Evolutionary conservation across 306 rosid species (phyloP).

Genomic region (Adenanthera pavonina): DNA sequence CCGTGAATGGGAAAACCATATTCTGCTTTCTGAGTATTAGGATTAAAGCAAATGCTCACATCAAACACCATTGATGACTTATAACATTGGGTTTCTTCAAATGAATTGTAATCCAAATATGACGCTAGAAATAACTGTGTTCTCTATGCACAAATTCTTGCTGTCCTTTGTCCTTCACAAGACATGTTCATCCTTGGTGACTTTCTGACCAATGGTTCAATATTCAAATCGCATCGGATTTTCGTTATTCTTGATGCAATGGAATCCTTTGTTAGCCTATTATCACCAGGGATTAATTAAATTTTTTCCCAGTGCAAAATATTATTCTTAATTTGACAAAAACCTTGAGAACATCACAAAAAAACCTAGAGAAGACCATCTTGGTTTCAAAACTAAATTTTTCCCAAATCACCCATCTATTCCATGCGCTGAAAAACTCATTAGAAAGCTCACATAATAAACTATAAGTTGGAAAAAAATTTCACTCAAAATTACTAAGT

Average conservation of each 20-base stretch:
- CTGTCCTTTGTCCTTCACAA: constrained; percentile 10
- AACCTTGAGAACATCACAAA: constrained; percentile 57
- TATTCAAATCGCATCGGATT: constrained; percentile 44
- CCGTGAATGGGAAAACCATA: neutral
- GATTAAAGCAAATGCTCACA: neutral
- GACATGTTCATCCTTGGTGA: constrained; percentile 67
- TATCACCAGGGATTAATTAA: constrained; percentile 12
- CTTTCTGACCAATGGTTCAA: constrained; percentile 36
- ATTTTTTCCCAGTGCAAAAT: constrained; percentile 2
- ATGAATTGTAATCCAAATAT: neutral
- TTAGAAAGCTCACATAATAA: constrained; percentile 66
- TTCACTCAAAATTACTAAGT: neutral
- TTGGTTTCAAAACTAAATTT: constrained; percentile 50
- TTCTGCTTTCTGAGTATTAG: neutral
- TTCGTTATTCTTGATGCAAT: constrained; percentile 48
- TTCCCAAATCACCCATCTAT: constrained; percentile 35
- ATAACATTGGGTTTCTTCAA: neutral
- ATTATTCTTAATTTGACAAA: constrained; percentile 48
- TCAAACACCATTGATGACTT: neutral
- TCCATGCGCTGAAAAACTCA: constrained; percentile 13
- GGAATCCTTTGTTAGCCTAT: constrained; percentile 50
- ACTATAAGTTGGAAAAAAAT: constrained; percentile 41
- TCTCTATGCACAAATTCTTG: constrained; percentile 26
- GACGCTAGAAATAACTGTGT: constrained; percentile 11
- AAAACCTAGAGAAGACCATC: constrained; percentile 75